Evolutionary conservation across 495 filamentous ascomycete species (phyloP), one percentile per base, ranked within the genome.

Genomic region (Lichenothelia convexa): DNA sequence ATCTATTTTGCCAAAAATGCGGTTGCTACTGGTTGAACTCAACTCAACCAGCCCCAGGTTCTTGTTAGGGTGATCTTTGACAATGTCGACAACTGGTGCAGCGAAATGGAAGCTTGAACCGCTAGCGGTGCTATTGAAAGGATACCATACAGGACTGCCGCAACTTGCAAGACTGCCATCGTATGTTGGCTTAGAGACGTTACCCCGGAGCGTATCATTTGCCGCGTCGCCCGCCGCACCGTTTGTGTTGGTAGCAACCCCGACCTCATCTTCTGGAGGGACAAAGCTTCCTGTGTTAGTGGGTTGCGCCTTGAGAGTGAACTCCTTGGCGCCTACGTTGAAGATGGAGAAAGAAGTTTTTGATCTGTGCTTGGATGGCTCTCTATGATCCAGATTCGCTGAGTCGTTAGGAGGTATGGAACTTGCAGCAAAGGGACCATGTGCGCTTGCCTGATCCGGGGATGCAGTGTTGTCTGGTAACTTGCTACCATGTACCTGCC

Each of bases 281-380:
- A 89, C 75, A 51, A 79, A 78, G n/a, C n/a, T n/a, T n/a, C n/a
- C n/a, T n/a, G n/a, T n/a, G n/a, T n/a, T n/a, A n/a, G n/a, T n/a
- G n/a, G n/a, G n/a, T n/a, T n/a, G n/a, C n/a, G n/a, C n/a, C n/a
- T n/a, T n/a, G n/a, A n/a, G n/a, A 44, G 73, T 81, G 54, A 94
- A 94, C 46, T 86, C 83, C 34, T 79, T 77, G 0, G 89, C 87
- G 37, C 72, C 74, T 26, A 85, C 81, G 43, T 97, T 94, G 32
- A 93, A 61, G 39, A 73, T 81, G 0, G 82, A 85, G 16, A 18
- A 9, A 15, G 31, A 33, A 1, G 31, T 11, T 33, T 11, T 33
- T 12, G 31, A 18, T 18, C n/a, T 18, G 13, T 27, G 24, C 7
- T 27, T 27, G 8, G 24, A 27, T 13, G n/a, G n/a, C n/a, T n/a